A percentile compares a stretch with the other conserved stretches of the same genome.
These are phyloP conservation scores for Hura crepitans DNA, from an alignment of 441 rosid genomes.

Conservation along the genomic window DNA sequence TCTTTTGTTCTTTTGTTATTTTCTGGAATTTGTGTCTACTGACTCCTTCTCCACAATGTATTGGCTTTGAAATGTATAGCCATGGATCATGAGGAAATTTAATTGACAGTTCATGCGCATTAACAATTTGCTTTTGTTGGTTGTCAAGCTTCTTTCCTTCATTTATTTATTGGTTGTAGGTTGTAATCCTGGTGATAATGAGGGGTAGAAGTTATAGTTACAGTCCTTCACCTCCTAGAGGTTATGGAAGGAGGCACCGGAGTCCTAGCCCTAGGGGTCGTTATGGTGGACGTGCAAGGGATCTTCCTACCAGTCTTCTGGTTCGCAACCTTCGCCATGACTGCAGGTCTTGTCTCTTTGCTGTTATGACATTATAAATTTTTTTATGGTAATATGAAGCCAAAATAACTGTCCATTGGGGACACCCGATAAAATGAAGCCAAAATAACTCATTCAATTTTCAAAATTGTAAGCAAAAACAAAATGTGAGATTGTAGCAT, in stretches of 20 bases:
- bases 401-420: neutral
- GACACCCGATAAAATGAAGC: too few relatives aligned
- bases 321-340: conserved; percentile 84
- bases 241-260: conserved; percentile 47
- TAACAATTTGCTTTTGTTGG: neutral
- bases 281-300: conserved; percentile 48
- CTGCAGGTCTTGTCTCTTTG: conserved; percentile 49
- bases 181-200: conserved; percentile 32
- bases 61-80: neutral
- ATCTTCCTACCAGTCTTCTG: conserved; percentile 77
- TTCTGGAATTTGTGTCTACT: too few relatives aligned
- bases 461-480: neutral
- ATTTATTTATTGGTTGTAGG: conserved; percentile 10
- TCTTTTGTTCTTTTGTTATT: neutral
- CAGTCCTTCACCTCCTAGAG: conserved; percentile 81
- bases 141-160: neutral
- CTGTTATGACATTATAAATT: too few relatives aligned
- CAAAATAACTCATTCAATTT: neutral
- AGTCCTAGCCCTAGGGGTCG: conserved; percentile 69
- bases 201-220: conserved; percentile 80
- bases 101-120: neutral
- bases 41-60: too few relatives aligned
- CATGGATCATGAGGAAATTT: neutral
- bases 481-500: neutral
- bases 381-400: too few relatives aligned